phyloP scores from a whole-genome alignment of 352 stramenopile species.

The Phytophthora idaei region DNA sequence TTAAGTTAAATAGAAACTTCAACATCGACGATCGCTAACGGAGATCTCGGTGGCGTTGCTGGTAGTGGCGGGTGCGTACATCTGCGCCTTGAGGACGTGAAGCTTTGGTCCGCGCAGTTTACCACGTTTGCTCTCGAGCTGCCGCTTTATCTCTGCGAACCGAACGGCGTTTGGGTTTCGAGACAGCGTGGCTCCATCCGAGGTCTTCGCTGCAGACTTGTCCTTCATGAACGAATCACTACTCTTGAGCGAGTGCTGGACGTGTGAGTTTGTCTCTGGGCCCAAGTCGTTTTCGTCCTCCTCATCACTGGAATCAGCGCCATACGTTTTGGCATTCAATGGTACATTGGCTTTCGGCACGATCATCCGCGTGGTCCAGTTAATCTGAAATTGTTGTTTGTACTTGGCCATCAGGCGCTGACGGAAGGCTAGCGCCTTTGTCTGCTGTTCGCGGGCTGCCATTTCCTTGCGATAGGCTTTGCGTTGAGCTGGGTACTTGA shows the following conservation, averaged over 20 bases:
- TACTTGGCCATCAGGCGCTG: constrained; percentile 66
- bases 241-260: constrained; percentile 33
- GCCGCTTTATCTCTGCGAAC: constrained; percentile 47
- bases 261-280: constrained; percentile 20
- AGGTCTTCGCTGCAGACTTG: neutral
- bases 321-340: constrained; percentile 9
- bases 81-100: constrained; percentile 57
- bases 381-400: constrained; percentile 53
- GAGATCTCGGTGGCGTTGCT: neutral
- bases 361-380: constrained; percentile 59
- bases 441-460: constrained; percentile 23
- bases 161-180: constrained; percentile 48
- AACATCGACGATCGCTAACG: constrained; percentile 20
- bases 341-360: constrained; percentile 31
- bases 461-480: constrained; percentile 48
- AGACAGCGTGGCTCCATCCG: neutral
- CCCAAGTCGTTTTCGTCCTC: constrained; percentile 7
- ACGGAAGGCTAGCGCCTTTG: constrained; percentile 42
- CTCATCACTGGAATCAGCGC: constrained; percentile 6
- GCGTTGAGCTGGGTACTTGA: constrained; percentile 49
- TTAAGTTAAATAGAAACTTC: constrained; percentile 10
- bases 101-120: constrained; percentile 44
- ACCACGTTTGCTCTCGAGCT: constrained; percentile 41
- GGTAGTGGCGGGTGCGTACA: constrained; percentile 24
- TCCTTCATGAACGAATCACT: neutral